Evolutionary conservation across 441 rosid species (phyloP).

Genomic region (Arabidopsis hybrid): DNA sequence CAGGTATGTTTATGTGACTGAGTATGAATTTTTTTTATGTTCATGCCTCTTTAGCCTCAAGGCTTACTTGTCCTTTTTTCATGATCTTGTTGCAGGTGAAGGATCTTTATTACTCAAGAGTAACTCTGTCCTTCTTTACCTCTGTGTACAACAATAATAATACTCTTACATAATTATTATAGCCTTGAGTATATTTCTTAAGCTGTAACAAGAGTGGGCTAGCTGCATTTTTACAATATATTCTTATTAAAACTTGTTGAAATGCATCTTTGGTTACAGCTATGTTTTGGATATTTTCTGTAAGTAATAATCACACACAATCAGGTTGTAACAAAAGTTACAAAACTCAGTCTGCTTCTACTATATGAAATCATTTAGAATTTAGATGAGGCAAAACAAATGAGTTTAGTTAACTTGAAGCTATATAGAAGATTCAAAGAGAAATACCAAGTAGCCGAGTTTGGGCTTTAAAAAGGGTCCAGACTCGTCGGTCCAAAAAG

Average conservation of each 20-base stretch:
- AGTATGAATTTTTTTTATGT: background rate
- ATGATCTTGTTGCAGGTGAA: background rate
- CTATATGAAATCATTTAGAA: background rate
- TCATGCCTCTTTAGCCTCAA: background rate
- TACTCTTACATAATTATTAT: background rate
- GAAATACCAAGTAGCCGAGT: background rate
- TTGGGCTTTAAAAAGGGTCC: background rate
- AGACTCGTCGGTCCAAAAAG: background rate
- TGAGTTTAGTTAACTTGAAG: background rate
- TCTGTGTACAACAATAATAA: background rate
- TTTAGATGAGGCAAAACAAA: background rate
- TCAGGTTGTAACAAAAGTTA: background rate
- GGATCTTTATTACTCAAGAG: background rate
- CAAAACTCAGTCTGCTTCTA: background rate
- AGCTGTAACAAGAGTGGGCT: background rate
- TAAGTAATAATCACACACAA: background rate
- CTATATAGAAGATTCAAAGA: background rate
- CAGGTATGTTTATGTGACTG: background rate
- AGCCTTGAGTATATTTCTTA: background rate
- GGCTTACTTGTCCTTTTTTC: background rate
- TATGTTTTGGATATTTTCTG: background rate
- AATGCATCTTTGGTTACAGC: background rate
- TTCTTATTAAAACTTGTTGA: background rate
- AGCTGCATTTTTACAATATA: background rate
- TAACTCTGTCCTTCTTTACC: background rate